Evolutionary conservation across 306 rosid species (phyloP).

Genomic region (Neltuma alba): DNA sequence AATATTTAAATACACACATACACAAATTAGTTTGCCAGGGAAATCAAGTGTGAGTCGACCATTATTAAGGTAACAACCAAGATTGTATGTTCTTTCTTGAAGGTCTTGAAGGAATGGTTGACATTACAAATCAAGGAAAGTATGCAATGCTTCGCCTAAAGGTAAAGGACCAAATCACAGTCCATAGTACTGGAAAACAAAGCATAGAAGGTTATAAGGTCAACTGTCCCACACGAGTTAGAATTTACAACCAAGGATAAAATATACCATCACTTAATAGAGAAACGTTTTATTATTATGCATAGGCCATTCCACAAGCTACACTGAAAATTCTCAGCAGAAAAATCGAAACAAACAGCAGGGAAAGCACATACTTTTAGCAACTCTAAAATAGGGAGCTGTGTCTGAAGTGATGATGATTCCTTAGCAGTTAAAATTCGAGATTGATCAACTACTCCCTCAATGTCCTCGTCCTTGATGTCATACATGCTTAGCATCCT

Average conservation of each 20-base stretch:
- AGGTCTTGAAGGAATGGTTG: neutral
- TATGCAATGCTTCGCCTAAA: neutral
- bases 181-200: neutral
- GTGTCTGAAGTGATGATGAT: conserved; percentile 72
- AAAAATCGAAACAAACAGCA: conserved; percentile 18
- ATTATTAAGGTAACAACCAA: neutral
- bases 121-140: neutral
- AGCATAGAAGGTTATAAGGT: conserved; percentile 15
- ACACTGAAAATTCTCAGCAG: neutral
- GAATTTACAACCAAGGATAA: conserved; percentile 26
- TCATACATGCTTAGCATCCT: conserved; percentile 89
- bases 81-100: neutral
- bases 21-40: neutral
- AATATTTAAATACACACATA: neutral
- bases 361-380: conserved; percentile 61
- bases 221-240: conserved; percentile 1
- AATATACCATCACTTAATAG: neutral
- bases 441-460: conserved; percentile 65
- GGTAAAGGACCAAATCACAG: neutral
- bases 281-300: neutral
- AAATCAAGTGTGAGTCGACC: neutral
- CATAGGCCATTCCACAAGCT: conserved; percentile 1
- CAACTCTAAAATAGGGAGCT: conserved; percentile 88
- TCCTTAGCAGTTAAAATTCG: conserved; percentile 66
- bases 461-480: conserved; percentile 79